Evolutionary conservation across 2,329 filamentous ascomycete genomes (phyloP), one percentile per base, ranked within the genome.

Genomic region (Paecilomyces dactylethromorphus): DNA sequence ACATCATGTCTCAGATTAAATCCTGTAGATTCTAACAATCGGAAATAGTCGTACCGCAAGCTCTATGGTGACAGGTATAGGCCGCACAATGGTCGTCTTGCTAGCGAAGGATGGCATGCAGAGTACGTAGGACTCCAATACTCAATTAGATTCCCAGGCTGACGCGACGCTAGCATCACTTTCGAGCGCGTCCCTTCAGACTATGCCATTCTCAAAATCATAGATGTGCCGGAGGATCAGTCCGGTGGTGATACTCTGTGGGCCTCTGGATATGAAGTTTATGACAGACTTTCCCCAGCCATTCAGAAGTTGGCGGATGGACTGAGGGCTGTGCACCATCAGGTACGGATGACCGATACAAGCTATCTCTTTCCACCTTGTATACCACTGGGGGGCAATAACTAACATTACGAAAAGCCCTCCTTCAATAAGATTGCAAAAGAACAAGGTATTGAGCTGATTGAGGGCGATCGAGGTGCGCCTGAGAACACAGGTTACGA

Each of bases 151-250:
- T 59, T 60, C n/a, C 62, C 62, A n/a, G n/a, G n/a, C 22, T 79
- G 75, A 11, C 84, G 82, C 81, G 81, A 84, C 62, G 75, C 78
- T 21, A 82, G 84, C 61, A 81, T 83, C 59, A 79, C 79, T 2
- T 84, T 84, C 60, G 82, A 84, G 68, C 76, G 75, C 0, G 77
- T 81, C 1, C 81, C 81, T 0, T 79, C 79, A 10, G 81, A 83
- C 60, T 83, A 82, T 66, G 80, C 81, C 11, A 79, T 81, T 55
- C 74, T 84, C 45, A 79, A 82, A 53, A 78, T 83, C 15, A 72
- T 78, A 53, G 74, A 76, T 3, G 67, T 82, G 0, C 81, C 81
- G 0, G 69, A 70, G 60, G 49, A 51, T n/a, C 49, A 51, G 15
- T 74, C 65, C n/a, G 80, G 79, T 12, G 21, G 60, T 58, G 79